A percentile compares a stretch with the other conserved stretches of the same genome.
These are phyloP conservation scores for Tricholoma sp. DNA, from an alignment of 768 basidiomycete species.

Conservation along the genomic window DNA sequence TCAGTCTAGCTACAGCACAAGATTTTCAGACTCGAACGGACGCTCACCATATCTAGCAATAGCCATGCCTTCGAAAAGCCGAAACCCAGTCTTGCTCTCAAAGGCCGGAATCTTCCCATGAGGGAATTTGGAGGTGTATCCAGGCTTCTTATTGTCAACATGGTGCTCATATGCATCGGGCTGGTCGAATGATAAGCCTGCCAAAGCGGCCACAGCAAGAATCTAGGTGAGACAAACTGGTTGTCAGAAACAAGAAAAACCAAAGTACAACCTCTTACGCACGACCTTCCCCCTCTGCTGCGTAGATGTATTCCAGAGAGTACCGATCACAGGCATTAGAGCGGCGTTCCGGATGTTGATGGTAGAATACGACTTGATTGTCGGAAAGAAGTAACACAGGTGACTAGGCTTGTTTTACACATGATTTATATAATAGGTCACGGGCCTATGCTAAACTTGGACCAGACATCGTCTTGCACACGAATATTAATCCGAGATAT, in stretches of 20 bases:
- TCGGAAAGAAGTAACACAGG: neutral
- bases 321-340: slow-evolving; percentile 36
- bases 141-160: slow-evolving; percentile 66
- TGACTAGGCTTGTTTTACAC: neutral
- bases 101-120: slow-evolving; percentile 83
- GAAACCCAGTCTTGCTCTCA: slow-evolving; percentile 73
- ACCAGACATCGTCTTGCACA: neutral
- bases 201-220: slow-evolving; percentile 54
- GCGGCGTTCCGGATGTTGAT: slow-evolving; percentile 39
- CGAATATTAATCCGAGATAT: neutral
- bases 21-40: slow-evolving; percentile 16
- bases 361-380: neutral
- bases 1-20: neutral
- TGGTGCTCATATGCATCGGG: slow-evolving; percentile 52
- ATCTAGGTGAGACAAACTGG: slow-evolving; percentile 29
- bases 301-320: slow-evolving; percentile 48
- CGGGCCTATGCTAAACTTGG: neutral
- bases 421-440: neutral
- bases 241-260: neutral
- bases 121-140: slow-evolving; percentile 71
- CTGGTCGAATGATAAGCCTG: slow-evolving; percentile 51
- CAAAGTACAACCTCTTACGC: slow-evolving; percentile 18
- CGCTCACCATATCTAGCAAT: slow-evolving; percentile 89
- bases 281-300: slow-evolving; percentile 47
- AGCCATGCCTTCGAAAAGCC: slow-evolving; percentile 69